Evolutionary conservation across 2,329 filamentous ascomycete species (phyloP).

Genomic region (Ambrosiella beaveri): DNA sequence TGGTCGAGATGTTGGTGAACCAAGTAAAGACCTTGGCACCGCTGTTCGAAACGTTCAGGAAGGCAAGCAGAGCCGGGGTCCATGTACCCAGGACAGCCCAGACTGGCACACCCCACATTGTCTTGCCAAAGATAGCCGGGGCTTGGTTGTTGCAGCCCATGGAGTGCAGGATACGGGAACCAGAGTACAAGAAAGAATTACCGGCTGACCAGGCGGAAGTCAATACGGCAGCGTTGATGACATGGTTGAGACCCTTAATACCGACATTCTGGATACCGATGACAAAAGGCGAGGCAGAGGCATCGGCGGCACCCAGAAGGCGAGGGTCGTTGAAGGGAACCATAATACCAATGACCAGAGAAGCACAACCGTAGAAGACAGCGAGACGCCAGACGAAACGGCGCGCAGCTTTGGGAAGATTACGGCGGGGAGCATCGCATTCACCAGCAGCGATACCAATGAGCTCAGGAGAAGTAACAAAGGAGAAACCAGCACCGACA

Average conservation of each 20-base stretch:
- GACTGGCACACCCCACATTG: conserved; percentile 44
- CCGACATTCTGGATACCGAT: conserved; percentile 49
- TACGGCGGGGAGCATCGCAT: conserved; percentile 44
- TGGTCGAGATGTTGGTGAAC: conserved; percentile 54
- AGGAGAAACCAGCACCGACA: conserved; percentile 42
- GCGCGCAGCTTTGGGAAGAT: conserved; percentile 47
- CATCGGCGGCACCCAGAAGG: conserved; percentile 41
- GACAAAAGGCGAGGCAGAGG: conserved; percentile 45
- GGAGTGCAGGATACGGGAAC: conserved; percentile 52
- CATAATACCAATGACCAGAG: conserved; percentile 42
- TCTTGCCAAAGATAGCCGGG: conserved; percentile 40
- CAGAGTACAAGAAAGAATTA: conserved; percentile 47
- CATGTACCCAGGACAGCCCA: conserved; percentile 35
- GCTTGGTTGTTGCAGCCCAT: conserved; percentile 51
- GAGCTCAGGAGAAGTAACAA: conserved; percentile 46
- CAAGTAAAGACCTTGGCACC: conserved; percentile 50
- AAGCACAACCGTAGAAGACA: conserved; percentile 46
- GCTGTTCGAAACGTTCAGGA: conserved; percentile 47
- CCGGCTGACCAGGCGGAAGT: conserved; percentile 48
- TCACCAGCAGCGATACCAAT: conserved; percentile 47
- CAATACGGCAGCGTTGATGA: conserved; percentile 52
- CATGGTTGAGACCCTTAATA: conserved; percentile 44
- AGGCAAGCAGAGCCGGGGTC: conserved; percentile 47
- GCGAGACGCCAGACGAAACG: conserved; percentile 45
- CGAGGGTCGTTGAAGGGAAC: conserved; percentile 47